A percentile compares a stretch with the other conserved stretches of the same genome.
These are phyloP conservation scores for Rusavskia elegans DNA, from an alignment of 495 filamentous ascomycete genomes.

Conservation along the genomic window DNA sequence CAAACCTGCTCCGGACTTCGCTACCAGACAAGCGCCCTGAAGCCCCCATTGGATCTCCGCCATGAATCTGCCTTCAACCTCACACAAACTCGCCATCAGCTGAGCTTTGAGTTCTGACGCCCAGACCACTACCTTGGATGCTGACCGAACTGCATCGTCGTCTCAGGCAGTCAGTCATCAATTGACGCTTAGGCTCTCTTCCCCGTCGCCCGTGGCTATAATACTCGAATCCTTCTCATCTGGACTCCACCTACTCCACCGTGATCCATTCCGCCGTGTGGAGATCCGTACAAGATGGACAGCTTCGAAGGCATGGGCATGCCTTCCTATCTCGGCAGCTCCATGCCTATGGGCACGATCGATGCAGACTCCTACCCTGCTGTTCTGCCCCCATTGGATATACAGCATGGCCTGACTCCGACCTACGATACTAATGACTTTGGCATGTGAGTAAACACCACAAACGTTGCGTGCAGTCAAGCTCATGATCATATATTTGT, in stretches of 20 bases:
- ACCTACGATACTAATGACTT: conserved; percentile 1
- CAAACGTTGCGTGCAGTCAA: background rate
- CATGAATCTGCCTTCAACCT: background rate
- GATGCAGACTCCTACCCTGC: conserved; percentile 35
- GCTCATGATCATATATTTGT: background rate
- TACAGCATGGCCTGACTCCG: conserved; percentile 25
- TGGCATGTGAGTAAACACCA: background rate
- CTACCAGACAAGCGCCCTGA: background rate
- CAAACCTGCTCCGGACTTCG: background rate
- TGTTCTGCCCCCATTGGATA: conserved; percentile 35
- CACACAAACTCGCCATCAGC: background rate
- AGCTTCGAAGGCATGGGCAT: conserved; percentile 50
- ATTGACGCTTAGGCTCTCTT: background rate
- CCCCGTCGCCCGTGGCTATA: background rate
- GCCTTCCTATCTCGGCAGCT: conserved; percentile 39
- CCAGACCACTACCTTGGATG: background rate
- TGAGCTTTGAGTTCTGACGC: background rate
- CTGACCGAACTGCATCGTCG: background rate
- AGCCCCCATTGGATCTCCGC: background rate
- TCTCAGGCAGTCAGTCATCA: background rate
- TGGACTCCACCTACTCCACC: background rate
- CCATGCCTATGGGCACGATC: conserved; percentile 35
- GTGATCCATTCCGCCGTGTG: background rate
- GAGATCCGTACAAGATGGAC: conserved; percentile 28
- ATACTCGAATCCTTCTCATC: background rate